Conservation (phyloP, 805 yeast genomes). For the Saturnispora serradocipensis region DNA sequence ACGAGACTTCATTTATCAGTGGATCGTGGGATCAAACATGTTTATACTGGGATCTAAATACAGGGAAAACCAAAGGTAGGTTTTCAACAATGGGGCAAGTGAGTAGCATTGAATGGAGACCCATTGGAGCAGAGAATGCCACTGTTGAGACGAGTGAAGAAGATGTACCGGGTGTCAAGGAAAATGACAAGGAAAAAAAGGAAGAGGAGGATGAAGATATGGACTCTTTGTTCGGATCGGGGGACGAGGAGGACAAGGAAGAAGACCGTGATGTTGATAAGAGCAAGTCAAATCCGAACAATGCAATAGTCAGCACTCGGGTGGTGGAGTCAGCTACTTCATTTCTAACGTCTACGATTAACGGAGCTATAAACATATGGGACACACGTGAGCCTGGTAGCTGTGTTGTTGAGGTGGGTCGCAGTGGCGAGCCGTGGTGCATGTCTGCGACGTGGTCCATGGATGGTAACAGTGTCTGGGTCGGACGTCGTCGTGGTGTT, state of each 20-base stretch:
- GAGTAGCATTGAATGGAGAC: constrained; percentile 65
- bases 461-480: constrained; percentile 69
- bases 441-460: constrained; percentile 81
- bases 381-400: constrained; percentile 46
- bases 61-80: constrained; percentile 45
- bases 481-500: constrained; percentile 82
- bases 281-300: background rate
- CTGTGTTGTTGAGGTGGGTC: constrained; percentile 31
- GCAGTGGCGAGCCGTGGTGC: constrained; percentile 88
- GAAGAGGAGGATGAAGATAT: constrained; percentile 13
- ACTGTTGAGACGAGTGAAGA: constrained; percentile 15
- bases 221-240: constrained; percentile 41
- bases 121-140: constrained; percentile 36
- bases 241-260: constrained; percentile 28
- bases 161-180: constrained; percentile 23
- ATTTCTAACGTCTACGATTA: constrained; percentile 73
- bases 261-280: background rate
- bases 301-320: constrained; percentile 9
- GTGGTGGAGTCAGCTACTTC: constrained; percentile 32
- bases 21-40: constrained; percentile 89
- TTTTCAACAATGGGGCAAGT: constrained; percentile 69
- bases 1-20: constrained; percentile 57
- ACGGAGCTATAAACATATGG: constrained; percentile 78
- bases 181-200: constrained; percentile 12
- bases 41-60: constrained; percentile 76